Base-by-base conservation (phyloP, 2,329 filamentous ascomycete genomes). In the Ceratocystiopsis brevicomis region DNA sequence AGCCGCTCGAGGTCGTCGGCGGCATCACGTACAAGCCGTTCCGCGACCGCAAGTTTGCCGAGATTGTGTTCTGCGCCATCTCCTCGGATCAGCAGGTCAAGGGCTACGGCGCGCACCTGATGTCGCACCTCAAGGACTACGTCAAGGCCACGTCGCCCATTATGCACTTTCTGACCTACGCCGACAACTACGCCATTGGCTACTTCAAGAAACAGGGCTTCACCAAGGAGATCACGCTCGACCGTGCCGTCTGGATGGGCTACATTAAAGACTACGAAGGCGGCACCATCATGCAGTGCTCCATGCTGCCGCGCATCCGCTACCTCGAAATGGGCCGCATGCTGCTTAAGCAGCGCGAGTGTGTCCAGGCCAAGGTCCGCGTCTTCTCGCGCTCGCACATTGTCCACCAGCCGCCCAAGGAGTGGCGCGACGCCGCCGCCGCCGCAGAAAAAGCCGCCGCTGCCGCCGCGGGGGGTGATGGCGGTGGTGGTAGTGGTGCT, bases 181-280 rank as follows among this genome's bases (percentile, higher is more conserved):
- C 90, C 50, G 90, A 98, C 60, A 98, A 98, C 60, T 96, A 96
- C 56, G 90, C 90, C 36, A 98, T 94, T 51, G 90, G 90, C 12
- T 98, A 96, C 60, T 98, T 98, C 62, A 93, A 96, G 61, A 98
- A 98, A 59, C 90, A 98, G 58, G 90, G 90, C 0, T 98, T 98
- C 56, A 96, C 90, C 2, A 98, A 98, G 59, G 88, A 98, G 54
- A 96, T 98, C 50, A 94, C 87, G 0, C 73, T 98, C 1, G 82
- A 90, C 46, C 81, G 78, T 54, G 77, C 79, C 3, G 78, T 85
- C 4, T 98, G 90, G 90, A 96, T 96, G 90, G 90, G 90, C 3
- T 98, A 96, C 55, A 98, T 98, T 66, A 98, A 98, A 58, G 90
- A 98, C 58, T 98, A 98, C 59, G 90, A 98, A 61, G 90, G 90